Evolutionary conservation across 768 basidiomycete species (phyloP).

Genomic region (Russula earlei): DNA sequence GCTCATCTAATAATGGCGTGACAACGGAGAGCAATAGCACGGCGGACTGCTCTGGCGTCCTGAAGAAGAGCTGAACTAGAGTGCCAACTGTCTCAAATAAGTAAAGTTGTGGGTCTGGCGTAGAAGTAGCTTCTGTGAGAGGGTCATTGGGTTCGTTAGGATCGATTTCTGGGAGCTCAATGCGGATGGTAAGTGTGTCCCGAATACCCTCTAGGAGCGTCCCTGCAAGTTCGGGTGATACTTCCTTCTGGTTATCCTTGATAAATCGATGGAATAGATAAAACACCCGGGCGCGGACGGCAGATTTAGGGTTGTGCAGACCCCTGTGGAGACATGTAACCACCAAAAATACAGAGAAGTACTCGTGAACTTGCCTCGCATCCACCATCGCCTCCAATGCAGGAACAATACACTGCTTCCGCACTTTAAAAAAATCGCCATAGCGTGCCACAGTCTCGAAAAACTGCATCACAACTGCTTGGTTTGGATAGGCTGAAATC

Average conservation of each 20-base stretch:
- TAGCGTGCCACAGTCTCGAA: conserved; percentile 92
- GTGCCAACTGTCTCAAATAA: conserved; percentile 88
- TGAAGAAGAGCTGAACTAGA: conserved; percentile 68
- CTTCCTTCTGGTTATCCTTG: conserved; percentile 68
- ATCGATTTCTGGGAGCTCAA: conserved; percentile 70
- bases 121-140: conserved; percentile 65
- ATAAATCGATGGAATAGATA: conserved; percentile 94
- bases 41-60: conserved; percentile 57
- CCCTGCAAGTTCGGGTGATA: conserved; percentile 61
- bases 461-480: conserved; percentile 77
- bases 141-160: conserved; percentile 51
- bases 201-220: conserved; percentile 63
- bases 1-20: conserved; percentile 70
- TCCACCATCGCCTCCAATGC: conserved; percentile 86
- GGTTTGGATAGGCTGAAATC: conserved; percentile 75
- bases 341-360: background rate
- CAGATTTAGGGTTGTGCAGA: conserved; percentile 65
- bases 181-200: conserved; percentile 69
- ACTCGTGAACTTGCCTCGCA: conserved; percentile 44
- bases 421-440: conserved; percentile 91
- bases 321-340: conserved; percentile 43
- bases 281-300: conserved; percentile 68
- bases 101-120: conserved; percentile 88
- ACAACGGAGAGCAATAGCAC: conserved; percentile 65
- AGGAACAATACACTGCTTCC: conserved; percentile 80